Evolutionary conservation across 768 basidiomycete species (phyloP).

Genomic region (Psilocybe tampanensis): DNA sequence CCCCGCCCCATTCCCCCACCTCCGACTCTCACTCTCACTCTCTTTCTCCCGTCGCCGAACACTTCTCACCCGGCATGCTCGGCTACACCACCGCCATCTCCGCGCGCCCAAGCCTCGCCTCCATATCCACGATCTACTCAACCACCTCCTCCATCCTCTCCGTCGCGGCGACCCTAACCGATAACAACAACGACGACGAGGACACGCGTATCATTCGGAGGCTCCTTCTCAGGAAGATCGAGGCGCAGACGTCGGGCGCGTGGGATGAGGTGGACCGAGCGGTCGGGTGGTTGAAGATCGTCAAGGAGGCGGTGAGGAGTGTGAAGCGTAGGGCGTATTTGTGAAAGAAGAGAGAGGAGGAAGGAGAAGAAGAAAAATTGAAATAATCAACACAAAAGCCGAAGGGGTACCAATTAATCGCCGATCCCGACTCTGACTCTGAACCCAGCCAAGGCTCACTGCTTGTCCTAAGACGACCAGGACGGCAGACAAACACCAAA

Average conservation of each 20-base stretch:
- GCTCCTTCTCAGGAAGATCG: constrained; percentile 67
- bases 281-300: constrained; percentile 60
- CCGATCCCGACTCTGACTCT: no score
- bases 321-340: constrained; percentile 53
- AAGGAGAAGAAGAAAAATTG: no score
- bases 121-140: constrained; percentile 44
- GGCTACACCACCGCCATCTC: constrained; percentile 35
- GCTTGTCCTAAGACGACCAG: neutral
- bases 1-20: no score
- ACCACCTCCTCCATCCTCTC: constrained; percentile 47
- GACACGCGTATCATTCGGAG: constrained; percentile 64
- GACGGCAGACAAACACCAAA: no score
- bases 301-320: constrained; percentile 64
- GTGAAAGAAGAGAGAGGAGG: constrained; percentile 22
- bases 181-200: constrained; percentile 62
- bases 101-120: constrained; percentile 40
- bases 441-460: no score
- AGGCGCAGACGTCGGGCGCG: constrained; percentile 52
- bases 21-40: no score
- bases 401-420: no score
- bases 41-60: constrained; percentile 10
- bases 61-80: constrained; percentile 29
- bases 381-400: no score
- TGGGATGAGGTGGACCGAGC: constrained; percentile 67
- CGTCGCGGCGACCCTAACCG: constrained; percentile 49